phyloP scores from a whole-genome alignment of 495 filamentous ascomycete genomes.

The Amniculicola lignicola region DNA sequence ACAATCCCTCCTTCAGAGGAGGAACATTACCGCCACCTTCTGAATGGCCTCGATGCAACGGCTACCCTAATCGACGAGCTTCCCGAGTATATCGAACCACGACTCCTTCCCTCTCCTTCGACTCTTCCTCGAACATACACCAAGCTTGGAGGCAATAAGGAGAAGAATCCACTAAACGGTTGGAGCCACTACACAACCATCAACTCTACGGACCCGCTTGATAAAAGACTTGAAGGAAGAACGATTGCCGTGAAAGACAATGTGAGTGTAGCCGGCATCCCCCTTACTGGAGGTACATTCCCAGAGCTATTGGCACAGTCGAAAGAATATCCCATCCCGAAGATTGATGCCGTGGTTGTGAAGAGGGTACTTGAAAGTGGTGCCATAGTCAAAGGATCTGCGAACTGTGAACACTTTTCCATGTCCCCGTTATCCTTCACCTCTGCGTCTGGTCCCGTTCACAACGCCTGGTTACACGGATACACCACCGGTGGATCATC shows the following conservation, averaged over 20 bases:
- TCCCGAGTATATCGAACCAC: slow-evolving; percentile 16
- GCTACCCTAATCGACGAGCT: background rate
- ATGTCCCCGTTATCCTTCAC: slow-evolving; percentile 23
- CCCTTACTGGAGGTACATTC: slow-evolving; percentile 22
- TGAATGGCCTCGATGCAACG: slow-evolving; percentile 24
- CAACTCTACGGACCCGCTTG: background rate
- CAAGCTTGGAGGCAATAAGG: slow-evolving; percentile 1
- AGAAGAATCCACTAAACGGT: slow-evolving; percentile 23
- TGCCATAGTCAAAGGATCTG: slow-evolving; percentile 4
- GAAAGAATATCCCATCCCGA: slow-evolving; percentile 11
- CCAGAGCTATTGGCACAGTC: slow-evolving; percentile 13
- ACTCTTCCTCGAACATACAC: slow-evolving; percentile 12
- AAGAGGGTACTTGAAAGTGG: slow-evolving; percentile 9
- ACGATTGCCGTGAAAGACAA: slow-evolving; percentile 28
- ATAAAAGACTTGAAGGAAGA: slow-evolving; percentile 4
- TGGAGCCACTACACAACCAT: slow-evolving; percentile 20
- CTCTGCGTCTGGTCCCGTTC: slow-evolving; percentile 16
- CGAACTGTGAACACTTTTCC: slow-evolving; percentile 26
- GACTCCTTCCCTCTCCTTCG: slow-evolving; percentile 7
- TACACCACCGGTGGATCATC: slow-evolving; percentile 20
- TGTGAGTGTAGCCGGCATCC: slow-evolving; percentile 15
- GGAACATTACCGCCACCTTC: slow-evolving; percentile 19
- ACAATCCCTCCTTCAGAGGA: background rate
- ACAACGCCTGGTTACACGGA: slow-evolving; percentile 20
- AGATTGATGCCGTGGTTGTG: slow-evolving; percentile 22